Conservation (phyloP, 441 rosid species). For the Hura crepitans region DNA sequence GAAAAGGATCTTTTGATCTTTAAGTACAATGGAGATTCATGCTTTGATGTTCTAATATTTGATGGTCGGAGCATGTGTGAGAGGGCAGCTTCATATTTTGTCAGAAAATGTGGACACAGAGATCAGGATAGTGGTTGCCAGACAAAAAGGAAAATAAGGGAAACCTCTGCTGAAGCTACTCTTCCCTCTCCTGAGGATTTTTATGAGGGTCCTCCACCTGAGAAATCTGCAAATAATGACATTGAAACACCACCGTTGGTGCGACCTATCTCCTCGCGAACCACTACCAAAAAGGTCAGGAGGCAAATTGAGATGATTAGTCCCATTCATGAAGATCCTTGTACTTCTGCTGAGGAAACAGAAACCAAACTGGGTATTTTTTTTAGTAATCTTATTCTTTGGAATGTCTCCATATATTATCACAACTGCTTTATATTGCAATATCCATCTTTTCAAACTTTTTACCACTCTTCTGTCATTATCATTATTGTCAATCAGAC, state of each 20-base stretch:
- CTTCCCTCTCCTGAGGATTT: conserved; percentile 22
- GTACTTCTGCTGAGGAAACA: conserved; percentile 7
- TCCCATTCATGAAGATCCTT: conserved; percentile 16
- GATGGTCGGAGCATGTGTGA: conserved; percentile 30
- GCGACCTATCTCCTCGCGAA: conserved; percentile 18
- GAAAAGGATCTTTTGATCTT: conserved; percentile 38
- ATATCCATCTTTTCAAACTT: not conserved
- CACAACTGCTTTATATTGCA: not conserved
- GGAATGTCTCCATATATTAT: not conserved
- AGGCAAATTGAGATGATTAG: conserved; percentile 20
- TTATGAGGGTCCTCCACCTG: conserved; percentile 28
- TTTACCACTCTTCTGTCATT: not conserved
- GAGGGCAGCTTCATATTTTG: conserved; percentile 34
- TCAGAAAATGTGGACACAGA: conserved; percentile 22
- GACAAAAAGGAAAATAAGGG: conserved; percentile 22
- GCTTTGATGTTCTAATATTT: conserved; percentile 29
- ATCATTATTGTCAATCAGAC: not conserved
- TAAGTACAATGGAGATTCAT: conserved; percentile 33
- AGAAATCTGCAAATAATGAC: conserved; percentile 33
- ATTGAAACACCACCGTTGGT: conserved; percentile 7
- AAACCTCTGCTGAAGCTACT: conserved; percentile 22
- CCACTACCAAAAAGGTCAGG: conserved; percentile 14
- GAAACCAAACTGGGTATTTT: conserved; percentile 31
- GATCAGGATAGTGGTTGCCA: conserved; percentile 20
- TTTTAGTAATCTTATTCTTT: not conserved